These are phyloP conservation scores for Pythium insidiosum DNA, from an alignment of 352 stramenopile species.

Conservation along the genomic window DNA sequence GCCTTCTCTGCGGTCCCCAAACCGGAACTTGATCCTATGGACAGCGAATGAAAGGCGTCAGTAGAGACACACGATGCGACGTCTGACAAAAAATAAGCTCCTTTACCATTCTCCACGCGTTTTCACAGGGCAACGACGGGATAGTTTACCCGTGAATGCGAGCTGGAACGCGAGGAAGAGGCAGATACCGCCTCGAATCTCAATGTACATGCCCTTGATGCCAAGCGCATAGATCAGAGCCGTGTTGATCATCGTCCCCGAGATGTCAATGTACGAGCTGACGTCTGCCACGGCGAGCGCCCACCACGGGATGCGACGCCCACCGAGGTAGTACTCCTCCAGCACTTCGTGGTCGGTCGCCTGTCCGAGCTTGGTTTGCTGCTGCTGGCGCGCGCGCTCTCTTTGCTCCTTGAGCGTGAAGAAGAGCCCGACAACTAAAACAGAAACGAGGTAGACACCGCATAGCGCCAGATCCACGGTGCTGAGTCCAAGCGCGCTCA, in stretches of 20 bases:
- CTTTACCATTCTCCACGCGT: slow-evolving; percentile 67
- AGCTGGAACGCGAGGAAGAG: slow-evolving; percentile 77
- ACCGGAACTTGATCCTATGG: slow-evolving; percentile 74
- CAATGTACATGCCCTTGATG: slow-evolving; percentile 82
- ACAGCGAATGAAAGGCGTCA: background rate
- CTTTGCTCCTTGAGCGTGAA: slow-evolving; percentile 57
- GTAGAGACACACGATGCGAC: background rate
- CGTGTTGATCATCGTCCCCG: slow-evolving; percentile 81
- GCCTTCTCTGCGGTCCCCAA: slow-evolving; percentile 40
- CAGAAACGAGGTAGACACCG: slow-evolving; percentile 43
- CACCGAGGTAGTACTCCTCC: slow-evolving; percentile 73
- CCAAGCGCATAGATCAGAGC: slow-evolving; percentile 72
- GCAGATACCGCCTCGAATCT: slow-evolving; percentile 68
- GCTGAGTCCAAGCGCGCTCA: slow-evolving; percentile 21
- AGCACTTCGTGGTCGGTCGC: slow-evolving; percentile 24
- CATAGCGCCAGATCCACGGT: slow-evolving; percentile 49
- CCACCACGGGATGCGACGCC: slow-evolving; percentile 61
- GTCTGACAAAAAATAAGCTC: background rate
- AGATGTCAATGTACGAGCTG: slow-evolving; percentile 83
- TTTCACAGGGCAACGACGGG: slow-evolving; percentile 62
- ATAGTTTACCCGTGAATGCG: slow-evolving; percentile 73
- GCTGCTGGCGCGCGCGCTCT: slow-evolving; percentile 22
- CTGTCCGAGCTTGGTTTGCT: slow-evolving; percentile 12
- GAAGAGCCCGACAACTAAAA: slow-evolving; percentile 54
- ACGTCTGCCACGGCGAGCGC: slow-evolving; percentile 66